These are phyloP conservation scores for Helianthus tuberosus DNA, from an alignment of 129 eudicot species.

Conservation along the genomic window DNA sequence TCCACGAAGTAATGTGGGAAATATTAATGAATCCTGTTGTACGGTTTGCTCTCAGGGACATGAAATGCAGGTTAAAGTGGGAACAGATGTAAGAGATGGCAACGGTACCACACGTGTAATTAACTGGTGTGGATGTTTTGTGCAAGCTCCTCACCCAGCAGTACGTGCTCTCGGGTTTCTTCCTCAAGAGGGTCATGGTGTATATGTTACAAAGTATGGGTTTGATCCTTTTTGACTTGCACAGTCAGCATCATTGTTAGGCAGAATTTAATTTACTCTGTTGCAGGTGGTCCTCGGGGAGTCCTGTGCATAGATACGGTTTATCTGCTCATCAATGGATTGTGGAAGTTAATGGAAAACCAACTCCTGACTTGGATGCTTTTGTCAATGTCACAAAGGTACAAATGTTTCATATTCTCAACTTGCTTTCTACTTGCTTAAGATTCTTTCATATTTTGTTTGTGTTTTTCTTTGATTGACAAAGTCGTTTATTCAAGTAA, in stretches of 20 bases:
- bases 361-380: slow-evolving; percentile 57
- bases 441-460: not conserved
- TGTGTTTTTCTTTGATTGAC: not conserved
- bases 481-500: slow-evolving; percentile 1
- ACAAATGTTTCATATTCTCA: slow-evolving; percentile 6
- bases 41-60: slow-evolving; percentile 57
- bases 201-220: slow-evolving; percentile 73
- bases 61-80: slow-evolving; percentile 74
- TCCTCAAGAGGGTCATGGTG: slow-evolving; percentile 94
- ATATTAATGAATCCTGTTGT: slow-evolving; percentile 8
- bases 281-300: slow-evolving; percentile 89
- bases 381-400: slow-evolving; percentile 91
- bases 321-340: slow-evolving; percentile 70
- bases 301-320: slow-evolving; percentile 89
- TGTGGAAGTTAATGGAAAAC: too few species aligned
- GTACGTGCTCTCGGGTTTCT: slow-evolving; percentile 95
- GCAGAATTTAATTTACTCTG: not conserved
- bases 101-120: slow-evolving; percentile 85
- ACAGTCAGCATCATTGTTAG: not conserved
- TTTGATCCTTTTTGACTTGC: not conserved
- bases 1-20: not conserved
- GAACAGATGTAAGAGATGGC: slow-evolving; percentile 95
- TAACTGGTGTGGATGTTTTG: slow-evolving; percentile 92
- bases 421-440: not conserved
- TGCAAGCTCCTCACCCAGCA: slow-evolving; percentile 85